Percentiles rank a stretch among this genome's conserved stretches.
Evolutionary conservation across 1,284 basidiomycete species (phyloP).

Genomic region (Tremellales sp.): DNA sequence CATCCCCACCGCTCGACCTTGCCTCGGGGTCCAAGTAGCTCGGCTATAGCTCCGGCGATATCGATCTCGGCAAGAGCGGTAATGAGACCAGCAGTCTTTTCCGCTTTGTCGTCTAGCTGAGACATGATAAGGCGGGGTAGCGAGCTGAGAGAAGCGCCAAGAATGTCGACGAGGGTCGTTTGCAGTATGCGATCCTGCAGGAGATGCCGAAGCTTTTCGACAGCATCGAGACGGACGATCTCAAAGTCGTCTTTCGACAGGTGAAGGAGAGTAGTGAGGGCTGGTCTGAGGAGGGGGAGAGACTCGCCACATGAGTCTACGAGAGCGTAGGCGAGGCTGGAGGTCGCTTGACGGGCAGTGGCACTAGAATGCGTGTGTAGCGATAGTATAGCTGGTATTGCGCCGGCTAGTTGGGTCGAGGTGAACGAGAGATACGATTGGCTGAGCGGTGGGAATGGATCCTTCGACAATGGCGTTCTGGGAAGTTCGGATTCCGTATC

Average conservation of each 20-base stretch:
- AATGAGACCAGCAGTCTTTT: conserved; percentile 63
- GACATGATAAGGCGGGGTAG: conserved; percentile 69
- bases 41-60: conserved; percentile 51
- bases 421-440: conserved; percentile 47
- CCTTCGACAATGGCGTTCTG: conserved; percentile 3
- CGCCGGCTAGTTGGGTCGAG: conserved; percentile 38
- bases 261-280: conserved; percentile 54
- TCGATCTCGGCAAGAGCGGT: conserved; percentile 60
- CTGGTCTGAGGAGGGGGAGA: conserved; percentile 64
- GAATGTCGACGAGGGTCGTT: conserved; percentile 29
- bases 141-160: conserved; percentile 61
- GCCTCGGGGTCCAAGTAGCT: conserved; percentile 72
- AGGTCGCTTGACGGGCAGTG: conserved; percentile 34
- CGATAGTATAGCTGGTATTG: conserved; percentile 40
- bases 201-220: conserved; percentile 53
- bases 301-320: conserved; percentile 61
- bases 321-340: conserved; percentile 56
- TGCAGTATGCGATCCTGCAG: conserved; percentile 54
- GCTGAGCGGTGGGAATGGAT: conserved; percentile 42
- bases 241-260: conserved; percentile 56
- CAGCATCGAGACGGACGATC: conserved; percentile 58
- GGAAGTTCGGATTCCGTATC: conserved; percentile 20
- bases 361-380: conserved; percentile 43
- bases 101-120: conserved; percentile 65
- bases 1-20: conserved; percentile 86